Evolutionary conservation across 352 stramenopile species (phyloP), one percentile per base, ranked within the genome.

Genomic region (Paralagenidium karlingii): DNA sequence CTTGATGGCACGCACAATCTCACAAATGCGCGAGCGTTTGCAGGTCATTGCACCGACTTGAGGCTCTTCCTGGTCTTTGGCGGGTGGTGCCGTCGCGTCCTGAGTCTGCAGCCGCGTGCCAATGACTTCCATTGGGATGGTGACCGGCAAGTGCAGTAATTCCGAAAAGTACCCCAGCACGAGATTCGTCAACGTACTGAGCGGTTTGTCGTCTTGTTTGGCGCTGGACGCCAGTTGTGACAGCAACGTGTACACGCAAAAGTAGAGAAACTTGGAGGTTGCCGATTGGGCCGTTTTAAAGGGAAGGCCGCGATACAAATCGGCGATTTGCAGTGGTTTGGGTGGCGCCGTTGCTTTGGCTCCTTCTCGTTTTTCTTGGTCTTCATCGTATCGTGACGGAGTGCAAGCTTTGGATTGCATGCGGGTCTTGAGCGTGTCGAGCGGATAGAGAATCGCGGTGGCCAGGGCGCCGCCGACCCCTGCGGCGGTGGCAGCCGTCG

Each of bases 261-360:
- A 94, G 60, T 94, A 94, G 31, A 92, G 43, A 47, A 94, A 92
- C 58, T 94, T 94, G 52, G 78, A 89, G 19, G 74, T 68, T 19
- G 66, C 82, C 5, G 75, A 86, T 52, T 91, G 68, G 20, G 74
- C 59, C 5, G 75, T 68, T 51, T 94, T 94, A 64, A 84, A 88
- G 47, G 85, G 71, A 32, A 89, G 69, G 24, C 81, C 81, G 32
- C 71, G 63, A 56, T 90, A 92, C 29, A 89, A 45, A 29, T 69
- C 82, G 50, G 62, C 58, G 34, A 87, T 20, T n/a, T n/a, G n/a
- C n/a, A n/a, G n/a, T n/a, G n/a, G 13, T 13, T 16, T 33, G 28
- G 13, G 13, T 16, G 13, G 13, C 28, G 28, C 16, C 28, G 16
- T 13, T n/a, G n/a, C n/a, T n/a, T n/a, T n/a, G 12, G 5, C 25